Evolutionary conservation across 1,284 basidiomycete species (phyloP).

Genomic region (Schizopora paradoxa): DNA sequence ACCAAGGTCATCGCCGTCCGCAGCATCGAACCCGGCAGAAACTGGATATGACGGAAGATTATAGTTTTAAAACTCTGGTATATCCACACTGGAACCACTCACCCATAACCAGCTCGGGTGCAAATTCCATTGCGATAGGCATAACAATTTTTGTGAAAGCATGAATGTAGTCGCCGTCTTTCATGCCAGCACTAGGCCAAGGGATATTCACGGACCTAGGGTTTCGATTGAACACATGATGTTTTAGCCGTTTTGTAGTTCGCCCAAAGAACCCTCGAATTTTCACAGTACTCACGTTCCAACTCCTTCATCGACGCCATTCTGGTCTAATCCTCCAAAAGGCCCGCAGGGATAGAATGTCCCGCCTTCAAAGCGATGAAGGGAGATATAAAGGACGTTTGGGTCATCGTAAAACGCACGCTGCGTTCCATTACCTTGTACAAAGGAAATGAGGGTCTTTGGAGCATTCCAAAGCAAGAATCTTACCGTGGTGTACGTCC

Average conservation of each 20-base stretch:
- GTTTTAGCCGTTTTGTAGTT: not conserved
- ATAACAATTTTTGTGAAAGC: conserved; percentile 95
- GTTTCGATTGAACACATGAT: conserved; percentile 18
- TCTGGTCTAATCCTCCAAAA: conserved; percentile 82
- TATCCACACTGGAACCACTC: conserved; percentile 27
- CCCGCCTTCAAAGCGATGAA: conserved; percentile 92
- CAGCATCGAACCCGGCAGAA: conserved; percentile 97
- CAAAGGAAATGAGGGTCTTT: conserved; percentile 8
- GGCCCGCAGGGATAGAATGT: conserved; percentile 90
- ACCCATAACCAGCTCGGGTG: conserved; percentile 96
- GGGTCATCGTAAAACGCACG: conserved; percentile 91
- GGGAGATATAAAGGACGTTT: conserved; percentile 89
- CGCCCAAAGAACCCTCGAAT: not conserved
- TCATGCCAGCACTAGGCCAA: conserved; percentile 87
- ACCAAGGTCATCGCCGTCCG: conserved; percentile 87
- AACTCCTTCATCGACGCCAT: conserved; percentile 76
- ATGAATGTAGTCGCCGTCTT: conserved; percentile 93
- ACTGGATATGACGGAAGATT: conserved; percentile 45
- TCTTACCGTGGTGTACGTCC: conserved; percentile 94
- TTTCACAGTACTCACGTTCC: conserved; percentile 65
- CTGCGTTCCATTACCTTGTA: conserved; percentile 91
- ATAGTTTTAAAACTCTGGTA: not conserved
- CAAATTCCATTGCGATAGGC: conserved; percentile 96
- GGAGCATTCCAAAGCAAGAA: conserved; percentile 4
- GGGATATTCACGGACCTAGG: conserved; percentile 90